phyloP scores from a whole-genome alignment of 2,329 filamentous ascomycete genomes.

The Coniella lustricola region DNA sequence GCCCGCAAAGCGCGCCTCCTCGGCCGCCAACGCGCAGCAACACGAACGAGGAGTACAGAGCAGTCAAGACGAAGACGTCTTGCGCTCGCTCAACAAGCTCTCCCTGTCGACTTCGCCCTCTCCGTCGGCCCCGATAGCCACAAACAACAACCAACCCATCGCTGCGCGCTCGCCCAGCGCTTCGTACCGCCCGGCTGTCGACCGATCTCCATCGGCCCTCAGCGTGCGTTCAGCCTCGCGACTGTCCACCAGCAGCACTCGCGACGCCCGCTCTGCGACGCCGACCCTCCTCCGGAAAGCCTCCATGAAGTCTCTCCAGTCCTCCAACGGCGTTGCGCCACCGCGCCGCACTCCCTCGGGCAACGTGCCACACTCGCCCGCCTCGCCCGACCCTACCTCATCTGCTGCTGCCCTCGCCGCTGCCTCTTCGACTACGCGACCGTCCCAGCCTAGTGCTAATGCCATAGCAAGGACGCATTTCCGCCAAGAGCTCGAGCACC shows the following conservation, averaged over 20 bases:
- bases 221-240: constrained; percentile 32
- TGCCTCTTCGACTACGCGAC: constrained; percentile 21
- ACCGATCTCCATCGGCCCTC: constrained; percentile 32
- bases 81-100: constrained; percentile 38
- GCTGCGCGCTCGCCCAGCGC: constrained; percentile 23
- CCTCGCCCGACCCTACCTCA: constrained; percentile 28
- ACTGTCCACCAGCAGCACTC: constrained; percentile 33
- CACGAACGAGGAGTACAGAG: neutral
- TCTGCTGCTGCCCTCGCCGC: too few species aligned
- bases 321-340: constrained; percentile 35
- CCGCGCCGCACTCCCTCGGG: constrained; percentile 43
- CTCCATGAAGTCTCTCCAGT: constrained; percentile 51
- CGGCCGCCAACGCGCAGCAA: neutral
- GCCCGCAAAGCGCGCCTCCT: constrained; percentile 12
- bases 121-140: neutral
- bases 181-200: constrained; percentile 31
- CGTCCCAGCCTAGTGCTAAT: constrained; percentile 38
- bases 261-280: constrained; percentile 39
- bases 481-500: constrained; percentile 57
- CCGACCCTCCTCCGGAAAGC: constrained; percentile 48
- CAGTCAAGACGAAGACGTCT: constrained; percentile 25
- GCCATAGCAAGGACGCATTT: constrained; percentile 64
- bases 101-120: constrained; percentile 31
- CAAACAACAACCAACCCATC: neutral
- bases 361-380: constrained; percentile 35